phyloP scores from a whole-genome alignment of 768 basidiomycete species.

The Naganishia antarctica region DNA sequence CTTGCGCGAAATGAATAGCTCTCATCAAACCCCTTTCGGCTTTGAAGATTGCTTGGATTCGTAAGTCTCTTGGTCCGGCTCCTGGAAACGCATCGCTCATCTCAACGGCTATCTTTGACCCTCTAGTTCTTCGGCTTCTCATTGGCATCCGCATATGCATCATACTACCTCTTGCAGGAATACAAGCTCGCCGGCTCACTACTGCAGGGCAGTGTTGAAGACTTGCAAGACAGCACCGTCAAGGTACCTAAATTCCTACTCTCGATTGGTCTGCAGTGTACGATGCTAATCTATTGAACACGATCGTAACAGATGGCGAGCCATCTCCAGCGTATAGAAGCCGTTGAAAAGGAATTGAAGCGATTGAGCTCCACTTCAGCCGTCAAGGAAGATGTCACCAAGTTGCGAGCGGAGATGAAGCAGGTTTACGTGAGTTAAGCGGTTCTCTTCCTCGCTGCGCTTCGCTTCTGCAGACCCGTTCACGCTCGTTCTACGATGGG shows the following conservation, averaged over 20 bases:
- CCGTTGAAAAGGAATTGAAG: slow-evolving; percentile 83
- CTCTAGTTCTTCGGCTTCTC: slow-evolving; percentile 73
- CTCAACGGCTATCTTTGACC: background rate
- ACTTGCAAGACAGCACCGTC: slow-evolving; percentile 74
- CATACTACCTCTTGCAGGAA: slow-evolving; percentile 83
- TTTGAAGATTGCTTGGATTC: slow-evolving; percentile 37
- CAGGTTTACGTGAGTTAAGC: slow-evolving; percentile 59
- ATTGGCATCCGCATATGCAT: slow-evolving; percentile 74
- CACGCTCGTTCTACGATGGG: too few relatives aligned
- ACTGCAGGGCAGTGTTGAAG: slow-evolving; percentile 78
- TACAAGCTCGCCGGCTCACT: slow-evolving; percentile 83
- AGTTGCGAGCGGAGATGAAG: slow-evolving; percentile 74
- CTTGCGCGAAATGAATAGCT: background rate
- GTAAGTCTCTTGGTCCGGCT: slow-evolving; percentile 28
- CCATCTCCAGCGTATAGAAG: slow-evolving; percentile 54
- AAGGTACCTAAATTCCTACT: slow-evolving; percentile 55
- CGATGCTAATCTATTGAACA: background rate
- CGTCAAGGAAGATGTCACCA: slow-evolving; percentile 73
- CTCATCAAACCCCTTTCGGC: background rate
- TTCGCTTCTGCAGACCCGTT: background rate
- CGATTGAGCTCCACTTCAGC: slow-evolving; percentile 63
- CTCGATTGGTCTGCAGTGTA: too few relatives aligned
- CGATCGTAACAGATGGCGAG: slow-evolving; percentile 38
- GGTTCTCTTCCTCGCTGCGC: background rate
- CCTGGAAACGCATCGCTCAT: background rate